Conservation (phyloP, 1,284 basidiomycete genomes). For the Pseudozyma tsukubaensis region DNA sequence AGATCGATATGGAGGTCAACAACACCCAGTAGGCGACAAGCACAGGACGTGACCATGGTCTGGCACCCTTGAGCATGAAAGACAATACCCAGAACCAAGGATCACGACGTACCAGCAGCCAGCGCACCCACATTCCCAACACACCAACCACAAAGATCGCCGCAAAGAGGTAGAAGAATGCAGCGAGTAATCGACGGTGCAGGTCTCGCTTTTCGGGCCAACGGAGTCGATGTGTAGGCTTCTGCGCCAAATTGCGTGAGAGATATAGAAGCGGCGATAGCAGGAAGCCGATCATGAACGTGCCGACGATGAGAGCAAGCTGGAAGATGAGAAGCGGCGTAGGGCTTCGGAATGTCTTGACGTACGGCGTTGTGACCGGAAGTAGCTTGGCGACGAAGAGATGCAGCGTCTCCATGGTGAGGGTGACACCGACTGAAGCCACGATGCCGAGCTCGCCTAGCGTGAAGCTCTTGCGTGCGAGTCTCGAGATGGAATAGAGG, state of each 20-base stretch:
- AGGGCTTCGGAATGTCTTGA: slow-evolving; percentile 91
- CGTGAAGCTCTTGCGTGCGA: slow-evolving; percentile 92
- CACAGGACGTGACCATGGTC: slow-evolving; percentile 83
- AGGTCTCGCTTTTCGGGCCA: slow-evolving; percentile 88
- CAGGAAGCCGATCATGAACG: slow-evolving; percentile 88
- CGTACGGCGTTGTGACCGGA: slow-evolving; percentile 77
- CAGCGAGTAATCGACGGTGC: slow-evolving; percentile 84
- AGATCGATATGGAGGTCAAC: slow-evolving; percentile 84
- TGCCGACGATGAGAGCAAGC: slow-evolving; percentile 90
- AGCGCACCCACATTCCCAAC: slow-evolving; percentile 91
- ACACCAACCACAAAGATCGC: slow-evolving; percentile 82
- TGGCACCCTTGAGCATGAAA: slow-evolving; percentile 77
- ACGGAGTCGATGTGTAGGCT: slow-evolving; percentile 86
- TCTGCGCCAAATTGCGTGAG: slow-evolving; percentile 90
- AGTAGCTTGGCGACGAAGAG: slow-evolving; percentile 60
- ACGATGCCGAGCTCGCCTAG: slow-evolving; percentile 91
- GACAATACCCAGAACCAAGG: slow-evolving; percentile 86
- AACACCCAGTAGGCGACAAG: slow-evolving; percentile 87
- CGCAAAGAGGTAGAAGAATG: slow-evolving; percentile 85
- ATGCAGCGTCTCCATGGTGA: slow-evolving; percentile 78
- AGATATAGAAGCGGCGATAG: slow-evolving; percentile 93
- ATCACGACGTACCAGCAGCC: slow-evolving; percentile 84
- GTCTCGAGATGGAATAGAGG: slow-evolving; percentile 85
- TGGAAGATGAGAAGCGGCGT: slow-evolving; percentile 93
- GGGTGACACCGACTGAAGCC: slow-evolving; percentile 84